Conservation (phyloP, 257 asterid genomes). For the Nemophila menziesii region DNA sequence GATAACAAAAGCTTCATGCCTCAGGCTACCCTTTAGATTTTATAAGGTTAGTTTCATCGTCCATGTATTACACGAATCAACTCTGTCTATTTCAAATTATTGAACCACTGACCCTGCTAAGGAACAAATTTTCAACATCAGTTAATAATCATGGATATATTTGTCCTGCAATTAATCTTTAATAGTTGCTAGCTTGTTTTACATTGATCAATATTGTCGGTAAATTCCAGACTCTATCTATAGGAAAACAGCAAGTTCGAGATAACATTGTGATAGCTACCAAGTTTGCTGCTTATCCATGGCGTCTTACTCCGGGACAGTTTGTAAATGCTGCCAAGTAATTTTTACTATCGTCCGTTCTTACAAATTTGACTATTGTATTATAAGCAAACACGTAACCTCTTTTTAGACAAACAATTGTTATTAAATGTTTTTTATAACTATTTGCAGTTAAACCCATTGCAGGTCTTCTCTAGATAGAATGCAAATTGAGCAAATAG, state of each 20-base stretch:
- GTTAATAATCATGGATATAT: neutral
- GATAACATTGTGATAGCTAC: slow-evolving; percentile 68
- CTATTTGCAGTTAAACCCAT: too few species aligned
- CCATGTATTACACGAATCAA: too few species aligned
- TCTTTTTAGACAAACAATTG: neutral
- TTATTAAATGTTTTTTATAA: too few species aligned
- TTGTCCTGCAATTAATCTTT: neutral
- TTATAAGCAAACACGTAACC: neutral
- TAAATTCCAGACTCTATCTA: slow-evolving; percentile 1
- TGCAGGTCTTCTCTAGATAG: slow-evolving; percentile 75
- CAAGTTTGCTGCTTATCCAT: slow-evolving; percentile 93
- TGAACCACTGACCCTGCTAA: too few species aligned
- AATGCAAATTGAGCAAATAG: slow-evolving; percentile 65
- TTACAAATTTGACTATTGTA: neutral
- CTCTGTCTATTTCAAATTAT: too few species aligned
- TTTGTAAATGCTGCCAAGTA: slow-evolving; percentile 91
- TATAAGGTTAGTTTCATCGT: too few species aligned
- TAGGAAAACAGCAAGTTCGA: slow-evolving; percentile 42
- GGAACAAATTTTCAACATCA: neutral
- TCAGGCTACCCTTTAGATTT: too few species aligned
- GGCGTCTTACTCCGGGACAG: slow-evolving; percentile 87
- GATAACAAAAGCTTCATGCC: too few species aligned
- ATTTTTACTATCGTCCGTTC: slow-evolving; percentile 14
- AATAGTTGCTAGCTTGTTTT: neutral
- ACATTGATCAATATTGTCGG: neutral